Base-by-base conservation (phyloP, 805 yeast genomes). In the Ogataea neopini region DNA sequence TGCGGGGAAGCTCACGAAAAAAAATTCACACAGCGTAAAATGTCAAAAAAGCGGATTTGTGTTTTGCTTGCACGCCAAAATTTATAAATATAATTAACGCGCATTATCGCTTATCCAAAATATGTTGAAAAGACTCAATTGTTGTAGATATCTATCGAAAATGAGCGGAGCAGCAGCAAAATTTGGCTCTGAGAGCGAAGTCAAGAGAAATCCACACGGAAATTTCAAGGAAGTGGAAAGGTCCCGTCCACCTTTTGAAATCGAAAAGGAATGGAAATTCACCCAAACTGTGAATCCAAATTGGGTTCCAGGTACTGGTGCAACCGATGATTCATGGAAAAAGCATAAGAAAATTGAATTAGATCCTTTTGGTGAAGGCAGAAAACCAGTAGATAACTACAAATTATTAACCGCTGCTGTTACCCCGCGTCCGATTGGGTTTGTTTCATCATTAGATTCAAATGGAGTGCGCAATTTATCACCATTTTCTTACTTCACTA, bases 401-500 rank as follows among this genome's bases (percentile, higher is more conserved):
- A 72, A 69, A 49, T 62, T 77, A 25, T 64, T 83, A 23, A 71
- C 71, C n/a, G 68, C 80, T 10, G 83, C 78, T 1, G 56, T 83
- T 14, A 68, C 73, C 1, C 88, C 88, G 2, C 70, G 88, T 47
- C 86, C 86, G 6, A 72, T 82, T 54, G 87, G 80, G 4, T 75
- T 82, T 47, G 62, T 82, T 2, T 75, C 85, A 4, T 72, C 84
- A 0, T 57, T 76, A 1, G 60, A 69, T 22, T 50, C 53, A 6
- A 67, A 69, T 9, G 84, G 85, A 1, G 56, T 53, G 1, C 54
- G 55, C 25, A 82, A 82, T 57, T 60, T 82, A 33, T 78, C 87
- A 1, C 87, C 87, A n/a, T 82, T 77, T 56, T 79, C 84, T 10
- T 83, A 70, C 61, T 79, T 79, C 59, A 67, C 65, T 20, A 51